Conservation (phyloP, 2,329 filamentous ascomycete species). For the Xylaria sp. region DNA sequence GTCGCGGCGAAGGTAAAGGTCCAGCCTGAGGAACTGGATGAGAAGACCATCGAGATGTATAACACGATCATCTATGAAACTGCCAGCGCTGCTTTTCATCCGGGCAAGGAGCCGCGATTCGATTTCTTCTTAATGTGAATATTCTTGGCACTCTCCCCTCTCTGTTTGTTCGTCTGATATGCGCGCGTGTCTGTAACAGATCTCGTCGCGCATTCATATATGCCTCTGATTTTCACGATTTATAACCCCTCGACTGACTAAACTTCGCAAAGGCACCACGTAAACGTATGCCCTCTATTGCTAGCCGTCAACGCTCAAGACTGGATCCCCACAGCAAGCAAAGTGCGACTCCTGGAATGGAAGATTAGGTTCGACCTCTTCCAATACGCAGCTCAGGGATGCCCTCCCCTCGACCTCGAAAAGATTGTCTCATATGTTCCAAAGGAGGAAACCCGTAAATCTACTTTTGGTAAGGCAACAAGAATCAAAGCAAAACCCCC, state of each 20-base stretch:
- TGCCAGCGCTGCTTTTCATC: conserved; percentile 63
- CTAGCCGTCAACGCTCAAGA: conserved; percentile 65
- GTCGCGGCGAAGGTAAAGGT: conserved; percentile 66
- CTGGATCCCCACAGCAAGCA: conserved; percentile 66
- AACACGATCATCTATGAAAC: conserved; percentile 62
- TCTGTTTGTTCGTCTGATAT: background rate
- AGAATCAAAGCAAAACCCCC: background rate
- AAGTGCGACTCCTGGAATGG: conserved; percentile 77
- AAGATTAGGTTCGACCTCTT: conserved; percentile 78
- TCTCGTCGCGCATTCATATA: background rate
- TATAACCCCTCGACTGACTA: background rate
- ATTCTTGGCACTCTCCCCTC: background rate
- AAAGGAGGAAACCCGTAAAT: conserved; percentile 44
- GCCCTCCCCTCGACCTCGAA: conserved; percentile 63
- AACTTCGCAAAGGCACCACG: conserved; percentile 66
- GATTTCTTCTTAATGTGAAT: conserved; percentile 77
- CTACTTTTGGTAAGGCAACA: conserved; percentile 47
- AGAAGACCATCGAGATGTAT: conserved; percentile 67
- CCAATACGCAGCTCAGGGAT: conserved; percentile 73
- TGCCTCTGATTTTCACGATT: background rate
- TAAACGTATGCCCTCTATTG: conserved; percentile 77
- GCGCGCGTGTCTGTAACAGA: background rate
- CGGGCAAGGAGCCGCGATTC: conserved; percentile 70
- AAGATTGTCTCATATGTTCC: conserved; percentile 67
- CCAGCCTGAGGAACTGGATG: conserved; percentile 59